Percentiles rank a stretch among this genome's conserved stretches.
These are phyloP conservation scores for Hericium erinaceus DNA, from an alignment of 768 basidiomycete genomes.

Conservation along the genomic window DNA sequence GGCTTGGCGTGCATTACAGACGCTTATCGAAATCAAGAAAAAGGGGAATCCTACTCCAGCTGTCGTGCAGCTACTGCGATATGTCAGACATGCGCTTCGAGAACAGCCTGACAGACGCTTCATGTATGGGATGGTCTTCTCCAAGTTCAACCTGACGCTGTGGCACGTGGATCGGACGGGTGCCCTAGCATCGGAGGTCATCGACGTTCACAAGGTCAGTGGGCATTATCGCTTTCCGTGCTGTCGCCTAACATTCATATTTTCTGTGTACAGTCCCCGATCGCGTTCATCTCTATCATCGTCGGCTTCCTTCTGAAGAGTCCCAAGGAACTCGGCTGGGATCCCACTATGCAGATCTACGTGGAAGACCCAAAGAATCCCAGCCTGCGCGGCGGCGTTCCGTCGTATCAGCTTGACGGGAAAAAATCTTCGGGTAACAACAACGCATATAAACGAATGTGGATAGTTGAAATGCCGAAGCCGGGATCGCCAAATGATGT, in stretches of 20 bases:
- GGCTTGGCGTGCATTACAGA: neutral
- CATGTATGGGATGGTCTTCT: slow-evolving; percentile 1
- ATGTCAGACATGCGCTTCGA: neutral
- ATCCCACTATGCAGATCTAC: neutral
- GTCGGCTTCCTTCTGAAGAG: neutral
- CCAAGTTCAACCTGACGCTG: neutral
- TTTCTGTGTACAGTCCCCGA: neutral
- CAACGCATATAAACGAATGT: neutral
- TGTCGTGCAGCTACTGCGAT: neutral
- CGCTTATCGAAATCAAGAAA: neutral
- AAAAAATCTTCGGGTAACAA: neutral
- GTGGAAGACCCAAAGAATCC: neutral
- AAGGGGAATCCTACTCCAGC: neutral
- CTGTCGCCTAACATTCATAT: neutral
- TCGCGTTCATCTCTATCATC: neutral
- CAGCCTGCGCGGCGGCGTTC: neutral
- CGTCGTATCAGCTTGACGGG: neutral
- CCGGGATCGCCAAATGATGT: neutral
- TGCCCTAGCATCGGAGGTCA: neutral
- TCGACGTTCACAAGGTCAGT: neutral
- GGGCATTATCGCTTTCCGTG: neutral
- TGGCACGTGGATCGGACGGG: slow-evolving; percentile 1
- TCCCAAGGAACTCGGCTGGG: neutral
- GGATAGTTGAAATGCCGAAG: neutral
- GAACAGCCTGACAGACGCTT: neutral